Conservation (phyloP, 495 filamentous ascomycete genomes). For the Penicillium simplicissimum region DNA sequence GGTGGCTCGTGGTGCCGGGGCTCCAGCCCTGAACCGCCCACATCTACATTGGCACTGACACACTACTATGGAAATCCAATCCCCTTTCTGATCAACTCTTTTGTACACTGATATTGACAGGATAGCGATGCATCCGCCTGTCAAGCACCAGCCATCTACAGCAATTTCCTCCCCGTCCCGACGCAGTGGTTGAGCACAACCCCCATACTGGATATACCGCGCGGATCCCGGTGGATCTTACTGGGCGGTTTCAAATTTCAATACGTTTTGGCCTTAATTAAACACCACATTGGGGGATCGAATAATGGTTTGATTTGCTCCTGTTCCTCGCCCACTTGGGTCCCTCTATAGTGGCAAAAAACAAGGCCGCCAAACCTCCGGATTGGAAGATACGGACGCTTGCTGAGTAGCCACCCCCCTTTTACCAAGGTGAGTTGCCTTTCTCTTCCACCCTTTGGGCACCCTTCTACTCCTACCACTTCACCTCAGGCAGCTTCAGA, state of each 20-base stretch:
- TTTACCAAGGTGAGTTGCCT: slow-evolving; percentile 11
- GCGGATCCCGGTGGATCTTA: slow-evolving; percentile 11
- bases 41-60: background rate
- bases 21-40: background rate
- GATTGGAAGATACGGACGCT: slow-evolving; percentile 17
- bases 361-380: slow-evolving; percentile 21
- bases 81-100: background rate
- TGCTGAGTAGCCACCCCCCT: slow-evolving; percentile 20
- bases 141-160: background rate
- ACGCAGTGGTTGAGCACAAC: background rate
- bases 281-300: slow-evolving; percentile 11
- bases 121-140: background rate
- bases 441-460: slow-evolving; percentile 3
- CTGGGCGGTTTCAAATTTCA: slow-evolving; percentile 20
- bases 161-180: background rate
- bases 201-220: background rate
- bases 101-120: background rate
- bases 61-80: background rate
- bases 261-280: slow-evolving; percentile 18
- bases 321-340: slow-evolving; percentile 20
- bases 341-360: slow-evolving; percentile 28
- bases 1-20: slow-evolving; percentile 3
- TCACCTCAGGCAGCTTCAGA: background rate
- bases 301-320: slow-evolving; percentile 22
- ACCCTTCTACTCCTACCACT: background rate